phyloP scores from a whole-genome alignment of 768 basidiomycete species.

The Lactifluus piperatus region DNA sequence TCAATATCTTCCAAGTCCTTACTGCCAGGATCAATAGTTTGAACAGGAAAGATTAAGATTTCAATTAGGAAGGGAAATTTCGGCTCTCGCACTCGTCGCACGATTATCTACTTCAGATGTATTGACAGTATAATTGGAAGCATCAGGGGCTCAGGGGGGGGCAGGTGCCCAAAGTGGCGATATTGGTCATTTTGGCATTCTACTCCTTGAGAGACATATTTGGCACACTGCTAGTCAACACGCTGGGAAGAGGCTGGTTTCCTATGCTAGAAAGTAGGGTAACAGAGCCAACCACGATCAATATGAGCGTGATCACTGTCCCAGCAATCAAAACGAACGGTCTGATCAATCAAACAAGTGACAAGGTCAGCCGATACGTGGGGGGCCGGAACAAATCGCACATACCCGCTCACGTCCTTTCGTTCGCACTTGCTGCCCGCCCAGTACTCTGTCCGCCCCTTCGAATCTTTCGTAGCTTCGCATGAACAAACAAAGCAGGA shows the following conservation, averaged over 20 bases:
- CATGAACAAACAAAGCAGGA: constrained; percentile 44
- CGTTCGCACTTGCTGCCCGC: constrained; percentile 69
- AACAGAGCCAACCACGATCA: constrained; percentile 60
- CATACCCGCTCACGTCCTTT: constrained; percentile 74
- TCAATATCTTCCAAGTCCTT: neutral
- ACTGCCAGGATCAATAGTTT: neutral
- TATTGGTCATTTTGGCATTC: neutral
- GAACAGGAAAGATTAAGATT: neutral
- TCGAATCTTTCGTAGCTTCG: constrained; percentile 38
- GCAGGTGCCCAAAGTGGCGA: neutral
- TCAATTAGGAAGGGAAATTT: neutral
- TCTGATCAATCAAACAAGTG: constrained; percentile 30
- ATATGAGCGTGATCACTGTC: constrained; percentile 51
- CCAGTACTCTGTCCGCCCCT: constrained; percentile 59
- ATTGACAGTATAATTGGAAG: neutral
- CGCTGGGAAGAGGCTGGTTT: constrained; percentile 59
- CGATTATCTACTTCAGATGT: neutral
- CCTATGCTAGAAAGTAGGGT: constrained; percentile 58
- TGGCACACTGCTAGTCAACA: constrained; percentile 51
- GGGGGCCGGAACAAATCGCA: constrained; percentile 17
- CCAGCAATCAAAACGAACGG: constrained; percentile 70
- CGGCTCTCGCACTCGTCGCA: neutral
- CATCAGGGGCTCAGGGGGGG: neutral
- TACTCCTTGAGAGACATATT: constrained; percentile 9
- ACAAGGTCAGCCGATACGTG: neutral